Evolutionary conservation across 768 basidiomycete genomes (phyloP).

Genomic region (Kwoniella dendrophila): DNA sequence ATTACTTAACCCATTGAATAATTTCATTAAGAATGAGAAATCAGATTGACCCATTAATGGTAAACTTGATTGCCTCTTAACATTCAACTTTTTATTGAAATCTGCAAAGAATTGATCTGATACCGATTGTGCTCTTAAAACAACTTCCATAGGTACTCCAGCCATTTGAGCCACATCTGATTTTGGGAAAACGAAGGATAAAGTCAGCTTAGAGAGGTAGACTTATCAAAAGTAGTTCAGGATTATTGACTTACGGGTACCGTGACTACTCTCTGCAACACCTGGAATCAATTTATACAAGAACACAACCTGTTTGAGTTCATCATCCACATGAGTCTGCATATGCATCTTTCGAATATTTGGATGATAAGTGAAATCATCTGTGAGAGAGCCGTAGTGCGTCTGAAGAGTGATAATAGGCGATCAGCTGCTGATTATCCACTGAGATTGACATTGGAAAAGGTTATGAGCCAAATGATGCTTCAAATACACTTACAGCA

Average conservation of each 20-base stretch:
- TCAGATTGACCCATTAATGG: slow-evolving; percentile 86
- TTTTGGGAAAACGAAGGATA: neutral
- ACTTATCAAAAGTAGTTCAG: slow-evolving; percentile 60
- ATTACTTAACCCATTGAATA: slow-evolving; percentile 8
- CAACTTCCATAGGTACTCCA: slow-evolving; percentile 78
- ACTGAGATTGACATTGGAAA: neutral
- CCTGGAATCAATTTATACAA: slow-evolving; percentile 80
- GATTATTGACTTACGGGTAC: slow-evolving; percentile 62
- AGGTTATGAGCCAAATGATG: neutral
- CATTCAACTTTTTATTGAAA: slow-evolving; percentile 72
- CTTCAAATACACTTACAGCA: slow-evolving; percentile 59
- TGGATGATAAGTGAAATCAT: slow-evolving; percentile 88
- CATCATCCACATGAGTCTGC: slow-evolving; percentile 90
- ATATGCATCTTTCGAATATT: slow-evolving; percentile 95
- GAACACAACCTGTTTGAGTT: slow-evolving; percentile 78
- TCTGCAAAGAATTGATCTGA: slow-evolving; percentile 83
- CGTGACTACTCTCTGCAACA: slow-evolving; percentile 53
- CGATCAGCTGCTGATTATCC: slow-evolving; percentile 1
- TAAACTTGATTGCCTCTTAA: slow-evolving; percentile 62
- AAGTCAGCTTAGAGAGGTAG: neutral
- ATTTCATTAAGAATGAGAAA: slow-evolving; percentile 71
- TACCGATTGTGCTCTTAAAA: slow-evolving; percentile 82
- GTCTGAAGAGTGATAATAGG: slow-evolving; percentile 58
- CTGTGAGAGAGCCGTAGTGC: slow-evolving; percentile 92
- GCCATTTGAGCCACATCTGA: slow-evolving; percentile 82